Evolutionary conservation across 2,329 filamentous ascomycete genomes (phyloP).

Genomic region (Didymella glomerata): DNA sequence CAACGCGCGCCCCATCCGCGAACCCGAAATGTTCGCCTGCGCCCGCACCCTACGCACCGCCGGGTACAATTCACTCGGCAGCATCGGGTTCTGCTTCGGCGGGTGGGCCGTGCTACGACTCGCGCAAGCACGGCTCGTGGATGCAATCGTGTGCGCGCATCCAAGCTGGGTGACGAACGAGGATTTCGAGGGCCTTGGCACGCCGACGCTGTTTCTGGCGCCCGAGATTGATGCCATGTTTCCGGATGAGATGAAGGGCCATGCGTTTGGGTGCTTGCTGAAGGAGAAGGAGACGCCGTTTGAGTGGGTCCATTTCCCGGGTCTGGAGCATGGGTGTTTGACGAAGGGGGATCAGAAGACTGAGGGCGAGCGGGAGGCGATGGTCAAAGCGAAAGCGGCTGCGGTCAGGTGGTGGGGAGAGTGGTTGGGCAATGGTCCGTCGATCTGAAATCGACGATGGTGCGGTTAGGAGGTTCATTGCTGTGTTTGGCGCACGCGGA

Average conservation of each 20-base stretch:
- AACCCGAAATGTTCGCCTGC: slow-evolving; percentile 46
- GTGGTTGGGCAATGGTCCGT: slow-evolving; percentile 12
- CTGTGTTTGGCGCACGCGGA: not conserved
- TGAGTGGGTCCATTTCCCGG: slow-evolving; percentile 39
- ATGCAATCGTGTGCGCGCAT: slow-evolving; percentile 35
- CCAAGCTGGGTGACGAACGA: slow-evolving; percentile 26
- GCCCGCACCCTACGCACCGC: slow-evolving; percentile 36
- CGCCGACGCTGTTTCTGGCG: slow-evolving; percentile 32
- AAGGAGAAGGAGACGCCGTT: slow-evolving; percentile 26
- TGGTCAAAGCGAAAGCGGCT: slow-evolving; percentile 31
- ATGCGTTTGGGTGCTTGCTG: slow-evolving; percentile 32
- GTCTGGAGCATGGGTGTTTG: slow-evolving; percentile 35
- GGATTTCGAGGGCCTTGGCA: slow-evolving; percentile 30
- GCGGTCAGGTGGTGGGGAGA: slow-evolving; percentile 24
- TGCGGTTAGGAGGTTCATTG: not conserved
- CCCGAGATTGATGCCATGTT: slow-evolving; percentile 35
- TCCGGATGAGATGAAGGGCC: slow-evolving; percentile 34
- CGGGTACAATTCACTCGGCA: slow-evolving; percentile 46
- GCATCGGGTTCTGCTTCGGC: slow-evolving; percentile 58
- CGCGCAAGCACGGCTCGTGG: slow-evolving; percentile 28
- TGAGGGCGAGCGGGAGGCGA: slow-evolving; percentile 28
- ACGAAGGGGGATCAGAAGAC: slow-evolving; percentile 29
- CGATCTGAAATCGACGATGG: not conserved
- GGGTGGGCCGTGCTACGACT: slow-evolving; percentile 43
- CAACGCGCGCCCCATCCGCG: slow-evolving; percentile 48